phyloP scores from a whole-genome alignment of 2,329 filamentous ascomycete species.

The Calonectria hawksworthii region DNA sequence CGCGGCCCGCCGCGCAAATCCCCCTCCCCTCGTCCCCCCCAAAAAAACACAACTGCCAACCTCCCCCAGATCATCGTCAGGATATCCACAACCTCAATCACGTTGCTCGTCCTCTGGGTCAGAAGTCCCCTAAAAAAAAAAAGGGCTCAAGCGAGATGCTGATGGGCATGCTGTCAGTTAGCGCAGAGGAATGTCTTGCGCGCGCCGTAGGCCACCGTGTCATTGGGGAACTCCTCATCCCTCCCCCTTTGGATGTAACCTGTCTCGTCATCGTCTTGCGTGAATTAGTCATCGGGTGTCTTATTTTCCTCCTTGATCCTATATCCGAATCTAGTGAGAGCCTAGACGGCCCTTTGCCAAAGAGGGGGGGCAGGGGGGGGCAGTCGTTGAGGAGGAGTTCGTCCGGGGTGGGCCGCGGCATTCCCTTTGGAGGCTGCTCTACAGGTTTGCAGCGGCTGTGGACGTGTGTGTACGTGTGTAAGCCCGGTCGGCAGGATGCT shows the following conservation, averaged over 20 bases:
- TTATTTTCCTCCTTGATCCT: not conserved
- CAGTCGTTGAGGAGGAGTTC: not conserved
- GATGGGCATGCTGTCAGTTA: conserved; percentile 6
- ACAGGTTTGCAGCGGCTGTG: not conserved
- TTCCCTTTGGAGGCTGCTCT: not conserved
- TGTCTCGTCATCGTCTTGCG: not conserved
- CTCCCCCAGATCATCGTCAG: not conserved
- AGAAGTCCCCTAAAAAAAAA: not conserved
- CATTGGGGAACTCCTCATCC: not conserved
- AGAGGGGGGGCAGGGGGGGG: not conserved
- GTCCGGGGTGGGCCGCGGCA: not conserved
- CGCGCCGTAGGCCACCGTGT: not conserved
- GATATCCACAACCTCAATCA: not conserved
- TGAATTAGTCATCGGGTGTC: conserved; percentile 3
- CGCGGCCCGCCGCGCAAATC: conserved; percentile 1
- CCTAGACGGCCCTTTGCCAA: not conserved
- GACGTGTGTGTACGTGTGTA: too few relatives aligned
- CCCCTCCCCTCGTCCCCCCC: not conserved
- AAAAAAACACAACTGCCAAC: not conserved
- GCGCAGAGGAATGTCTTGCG: not conserved
- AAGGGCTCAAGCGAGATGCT: conserved; percentile 12
- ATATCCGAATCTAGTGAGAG: not conserved
- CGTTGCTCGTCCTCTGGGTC: not conserved
- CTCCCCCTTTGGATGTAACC: not conserved
- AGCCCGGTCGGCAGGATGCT: not conserved